Percentiles rank a stretch among this genome's conserved stretches.
Evolutionary conservation across 257 asterid genomes (phyloP).

Genomic region (Linderniella brevidens): DNA sequence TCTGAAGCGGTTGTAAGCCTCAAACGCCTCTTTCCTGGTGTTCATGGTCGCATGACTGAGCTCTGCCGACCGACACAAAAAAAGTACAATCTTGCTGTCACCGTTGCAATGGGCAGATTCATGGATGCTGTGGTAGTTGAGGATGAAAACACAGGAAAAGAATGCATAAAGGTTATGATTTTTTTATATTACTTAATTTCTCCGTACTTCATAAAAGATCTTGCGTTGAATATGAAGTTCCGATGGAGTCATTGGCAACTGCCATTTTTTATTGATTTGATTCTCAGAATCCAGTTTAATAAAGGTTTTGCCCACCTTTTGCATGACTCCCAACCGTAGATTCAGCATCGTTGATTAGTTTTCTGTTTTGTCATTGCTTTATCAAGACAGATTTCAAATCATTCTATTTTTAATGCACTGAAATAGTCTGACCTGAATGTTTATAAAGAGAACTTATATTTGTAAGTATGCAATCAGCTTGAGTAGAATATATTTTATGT

Average conservation of each 20-base stretch:
- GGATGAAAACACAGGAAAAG: constrained; percentile 90
- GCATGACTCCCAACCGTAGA: no score
- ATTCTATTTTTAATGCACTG: no score
- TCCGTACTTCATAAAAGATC: background rate
- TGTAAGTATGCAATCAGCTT: background rate
- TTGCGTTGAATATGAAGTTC: background rate
- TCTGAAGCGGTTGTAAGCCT: constrained; percentile 83
- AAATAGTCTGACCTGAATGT: no score
- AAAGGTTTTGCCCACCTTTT: no score
- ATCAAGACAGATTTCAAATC: no score
- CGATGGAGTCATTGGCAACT: background rate
- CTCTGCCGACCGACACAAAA: constrained; percentile 92
- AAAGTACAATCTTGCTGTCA: constrained; percentile 92
- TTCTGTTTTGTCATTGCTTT: no score
- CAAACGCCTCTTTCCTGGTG: constrained; percentile 91
- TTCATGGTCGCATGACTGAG: constrained; percentile 98
- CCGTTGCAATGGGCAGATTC: constrained; percentile 99
- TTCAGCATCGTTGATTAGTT: no score
- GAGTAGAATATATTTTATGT: background rate
- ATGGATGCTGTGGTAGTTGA: constrained; percentile 99
- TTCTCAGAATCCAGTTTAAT: no score
- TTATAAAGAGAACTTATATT: background rate
- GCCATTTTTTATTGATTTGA: no score
- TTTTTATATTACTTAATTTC: background rate
- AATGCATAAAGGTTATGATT: constrained; percentile 74